Percentiles rank a stretch among this genome's conserved stretches.
Conservation (phyloP, 345 rosid genomes). For the Sapria himalayana region DNA sequence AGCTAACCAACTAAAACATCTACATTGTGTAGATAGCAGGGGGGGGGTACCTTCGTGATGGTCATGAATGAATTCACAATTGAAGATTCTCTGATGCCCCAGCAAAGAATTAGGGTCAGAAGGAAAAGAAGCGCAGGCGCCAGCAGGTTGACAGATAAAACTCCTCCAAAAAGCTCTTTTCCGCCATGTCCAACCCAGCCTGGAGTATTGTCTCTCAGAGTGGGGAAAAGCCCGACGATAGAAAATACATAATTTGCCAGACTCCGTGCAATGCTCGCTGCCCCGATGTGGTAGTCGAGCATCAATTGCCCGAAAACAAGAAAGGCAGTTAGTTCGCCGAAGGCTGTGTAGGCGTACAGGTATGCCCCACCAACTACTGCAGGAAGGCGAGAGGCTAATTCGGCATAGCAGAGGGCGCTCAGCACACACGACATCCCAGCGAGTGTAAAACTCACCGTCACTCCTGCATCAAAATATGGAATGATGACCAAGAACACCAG, state of each 20-base stretch:
- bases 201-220: constrained; percentile 39
- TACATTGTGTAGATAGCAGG: too few species aligned
- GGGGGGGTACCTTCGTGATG: constrained; percentile 37
- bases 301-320: constrained; percentile 80
- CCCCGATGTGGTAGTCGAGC: constrained; percentile 92
- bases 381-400: constrained; percentile 70
- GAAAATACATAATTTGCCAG: constrained; percentile 62
- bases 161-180: constrained; percentile 55
- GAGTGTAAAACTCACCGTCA: constrained; percentile 60
- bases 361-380: constrained; percentile 97
- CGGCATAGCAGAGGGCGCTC: constrained; percentile 91
- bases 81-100: constrained; percentile 76
- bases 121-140: constrained; percentile 57
- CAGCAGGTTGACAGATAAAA: constrained; percentile 54
- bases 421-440: constrained; percentile 82
- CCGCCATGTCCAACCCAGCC: constrained; percentile 76
- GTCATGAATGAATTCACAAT: constrained; percentile 64
- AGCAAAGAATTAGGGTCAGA: constrained; percentile 49
- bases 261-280: constrained; percentile 91
- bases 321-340: constrained; percentile 82
- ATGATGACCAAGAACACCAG: constrained; percentile 3
- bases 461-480: constrained; percentile 28
- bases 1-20: too few species aligned
- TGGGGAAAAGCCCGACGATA: constrained; percentile 51
- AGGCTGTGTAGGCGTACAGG: constrained; percentile 60